phyloP scores from a whole-genome alignment of 1,284 basidiomycete genomes.

The Leucoagaricus sp. region DNA sequence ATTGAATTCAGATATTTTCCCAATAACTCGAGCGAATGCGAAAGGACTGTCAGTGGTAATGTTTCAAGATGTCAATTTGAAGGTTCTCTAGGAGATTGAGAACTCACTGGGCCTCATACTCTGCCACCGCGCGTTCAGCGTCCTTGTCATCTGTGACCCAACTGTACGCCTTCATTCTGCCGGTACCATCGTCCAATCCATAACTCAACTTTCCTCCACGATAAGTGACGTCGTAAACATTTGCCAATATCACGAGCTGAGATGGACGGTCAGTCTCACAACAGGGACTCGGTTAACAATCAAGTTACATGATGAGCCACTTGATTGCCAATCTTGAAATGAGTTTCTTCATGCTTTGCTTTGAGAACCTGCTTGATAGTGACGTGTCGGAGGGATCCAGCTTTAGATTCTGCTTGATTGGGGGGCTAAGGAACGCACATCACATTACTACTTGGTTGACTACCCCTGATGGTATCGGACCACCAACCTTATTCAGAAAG shows the following conservation, averaged over 20 bases:
- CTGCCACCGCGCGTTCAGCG: constrained; percentile 5
- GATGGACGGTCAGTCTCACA: not conserved
- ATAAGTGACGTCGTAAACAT: constrained; percentile 20
- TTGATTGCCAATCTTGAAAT: constrained; percentile 7
- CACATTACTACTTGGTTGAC: not conserved
- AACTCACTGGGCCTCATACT: constrained; percentile 19
- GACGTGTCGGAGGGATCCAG: not conserved
- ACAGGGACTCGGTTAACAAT: not conserved
- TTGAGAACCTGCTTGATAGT: constrained; percentile 7
- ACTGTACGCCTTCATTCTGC: constrained; percentile 25
- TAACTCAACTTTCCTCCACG: constrained; percentile 20
- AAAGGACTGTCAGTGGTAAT: constrained; percentile 21
- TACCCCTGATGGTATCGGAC: not conserved
- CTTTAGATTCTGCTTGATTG: not conserved
- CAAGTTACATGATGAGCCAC: constrained; percentile 4
- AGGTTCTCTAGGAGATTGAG: not conserved
- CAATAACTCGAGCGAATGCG: constrained; percentile 30
- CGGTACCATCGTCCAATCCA: constrained; percentile 33
- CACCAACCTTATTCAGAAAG: not conserved
- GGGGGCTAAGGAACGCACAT: not conserved
- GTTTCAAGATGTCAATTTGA: not conserved
- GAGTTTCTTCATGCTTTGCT: not conserved
- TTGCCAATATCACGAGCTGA: constrained; percentile 33
- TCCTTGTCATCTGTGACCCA: constrained; percentile 17
- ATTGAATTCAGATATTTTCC: constrained; percentile 22